These are phyloP conservation scores for Aspergillus nomiae DNA, from an alignment of 2,329 filamentous ascomycete genomes.

Conservation along the genomic window DNA sequence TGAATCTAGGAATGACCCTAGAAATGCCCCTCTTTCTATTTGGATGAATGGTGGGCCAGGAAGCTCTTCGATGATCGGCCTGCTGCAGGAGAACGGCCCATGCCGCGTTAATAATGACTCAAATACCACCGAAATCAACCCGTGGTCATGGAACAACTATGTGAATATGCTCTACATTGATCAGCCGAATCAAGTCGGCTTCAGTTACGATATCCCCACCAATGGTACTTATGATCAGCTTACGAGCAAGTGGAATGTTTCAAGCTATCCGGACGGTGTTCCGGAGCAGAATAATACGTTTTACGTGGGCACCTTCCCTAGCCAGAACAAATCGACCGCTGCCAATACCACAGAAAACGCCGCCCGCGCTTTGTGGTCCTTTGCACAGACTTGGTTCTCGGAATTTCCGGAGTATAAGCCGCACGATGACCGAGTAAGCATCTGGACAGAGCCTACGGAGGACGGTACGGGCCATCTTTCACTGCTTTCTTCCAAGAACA, in stretches of 20 bases:
- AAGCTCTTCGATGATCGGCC: constrained; percentile 58
- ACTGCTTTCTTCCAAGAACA: constrained; percentile 44
- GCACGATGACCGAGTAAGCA: constrained; percentile 53
- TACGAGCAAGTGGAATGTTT: constrained; percentile 25
- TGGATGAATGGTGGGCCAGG: constrained; percentile 67
- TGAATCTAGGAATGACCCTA: constrained; percentile 56
- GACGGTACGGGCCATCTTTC: constrained; percentile 47
- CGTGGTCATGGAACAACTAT: constrained; percentile 64
- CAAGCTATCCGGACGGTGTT: constrained; percentile 26
- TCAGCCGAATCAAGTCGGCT: constrained; percentile 63
- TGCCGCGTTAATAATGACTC: constrained; percentile 56
- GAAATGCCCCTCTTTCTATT: constrained; percentile 59
- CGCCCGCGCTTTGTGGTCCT: constrained; percentile 60
- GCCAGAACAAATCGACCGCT: constrained; percentile 44
- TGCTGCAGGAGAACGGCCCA: constrained; percentile 55
- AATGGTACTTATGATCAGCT: constrained; percentile 43
- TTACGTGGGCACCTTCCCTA: constrained; percentile 55
- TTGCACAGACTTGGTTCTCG: constrained; percentile 63
- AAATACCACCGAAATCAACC: constrained; percentile 56
- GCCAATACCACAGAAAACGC: constrained; percentile 56
- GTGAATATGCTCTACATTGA: constrained; percentile 72
- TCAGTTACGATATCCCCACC: constrained; percentile 54
- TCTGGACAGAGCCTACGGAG: constrained; percentile 51
- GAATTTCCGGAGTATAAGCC: constrained; percentile 65
- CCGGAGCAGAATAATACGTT: constrained; percentile 55